Evolutionary conservation across 306 rosid genomes (phyloP).

Genomic region (Oemleria cerasiformis): DNA sequence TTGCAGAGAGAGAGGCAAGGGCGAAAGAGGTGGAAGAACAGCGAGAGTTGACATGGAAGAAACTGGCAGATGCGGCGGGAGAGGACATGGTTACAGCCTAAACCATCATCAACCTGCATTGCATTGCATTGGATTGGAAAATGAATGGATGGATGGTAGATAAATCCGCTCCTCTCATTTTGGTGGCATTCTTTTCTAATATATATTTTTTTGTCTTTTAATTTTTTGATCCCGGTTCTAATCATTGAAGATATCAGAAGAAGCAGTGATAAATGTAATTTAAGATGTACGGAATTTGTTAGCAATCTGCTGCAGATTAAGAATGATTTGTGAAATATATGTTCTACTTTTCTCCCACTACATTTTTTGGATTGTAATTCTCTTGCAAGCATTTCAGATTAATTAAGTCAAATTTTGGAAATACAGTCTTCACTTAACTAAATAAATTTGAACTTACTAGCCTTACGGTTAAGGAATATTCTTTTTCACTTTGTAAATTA

Average conservation of each 20-base stretch:
- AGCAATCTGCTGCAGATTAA: constrained; percentile 53
- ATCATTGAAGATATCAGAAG: constrained; percentile 41
- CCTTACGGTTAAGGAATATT: no score
- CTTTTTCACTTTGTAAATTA: no score
- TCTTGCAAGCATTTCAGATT: neutral
- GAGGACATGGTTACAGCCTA: constrained; percentile 54
- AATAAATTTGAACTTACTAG: no score
- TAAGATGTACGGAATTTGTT: constrained; percentile 51
- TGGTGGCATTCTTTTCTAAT: constrained; percentile 52
- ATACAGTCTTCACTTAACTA: no score
- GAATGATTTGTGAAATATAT: constrained; percentile 57
- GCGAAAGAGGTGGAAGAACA: constrained; percentile 59
- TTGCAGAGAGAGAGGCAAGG: constrained; percentile 57
- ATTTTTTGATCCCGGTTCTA: constrained; percentile 38
- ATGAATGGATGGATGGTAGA: constrained; percentile 37
- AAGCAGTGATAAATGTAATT: constrained; percentile 59
- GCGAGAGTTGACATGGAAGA: constrained; percentile 76
- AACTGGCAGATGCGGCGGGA: constrained; percentile 73
- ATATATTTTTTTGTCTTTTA: constrained; percentile 29
- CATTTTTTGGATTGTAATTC: neutral
- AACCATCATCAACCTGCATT: constrained; percentile 2
- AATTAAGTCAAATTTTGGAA: neutral
- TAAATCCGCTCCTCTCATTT: constrained; percentile 39
- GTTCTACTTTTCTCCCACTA: constrained; percentile 21
- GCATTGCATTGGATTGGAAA: constrained; percentile 4